A percentile compares a stretch with the other conserved stretches of the same genome.
Evolutionary conservation across 1,284 basidiomycete species (phyloP).

Genomic region (Malassezia caprae): DNA sequence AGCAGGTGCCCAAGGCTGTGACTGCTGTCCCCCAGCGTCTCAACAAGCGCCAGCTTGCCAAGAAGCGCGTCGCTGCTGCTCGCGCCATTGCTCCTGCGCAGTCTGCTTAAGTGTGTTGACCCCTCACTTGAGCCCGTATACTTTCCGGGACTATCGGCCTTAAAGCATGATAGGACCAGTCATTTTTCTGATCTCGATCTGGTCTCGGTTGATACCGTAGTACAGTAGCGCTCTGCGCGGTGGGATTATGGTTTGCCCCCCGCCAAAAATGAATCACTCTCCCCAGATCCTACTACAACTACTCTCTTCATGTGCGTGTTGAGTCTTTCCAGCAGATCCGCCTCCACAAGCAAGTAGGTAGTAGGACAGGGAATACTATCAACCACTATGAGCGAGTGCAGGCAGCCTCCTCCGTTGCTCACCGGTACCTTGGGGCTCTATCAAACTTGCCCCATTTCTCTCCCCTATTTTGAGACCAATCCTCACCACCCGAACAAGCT

Average conservation of each 20-base stretch:
- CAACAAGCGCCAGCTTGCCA: constrained; percentile 46
- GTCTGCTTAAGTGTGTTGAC: constrained; percentile 8
- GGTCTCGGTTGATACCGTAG: constrained; percentile 17
- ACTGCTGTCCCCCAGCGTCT: constrained; percentile 26
- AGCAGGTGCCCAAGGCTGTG: constrained; percentile 44
- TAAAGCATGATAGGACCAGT: background rate
- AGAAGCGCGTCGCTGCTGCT: constrained; percentile 36
- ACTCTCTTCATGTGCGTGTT: background rate
- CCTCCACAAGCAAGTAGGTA: background rate
- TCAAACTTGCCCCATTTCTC: constrained; percentile 20
- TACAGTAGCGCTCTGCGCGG: constrained; percentile 13
- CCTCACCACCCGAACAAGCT: constrained; percentile 23
- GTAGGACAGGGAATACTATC: too few species aligned
- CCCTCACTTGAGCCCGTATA: background rate
- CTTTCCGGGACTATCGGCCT: background rate
- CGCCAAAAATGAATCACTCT: constrained; percentile 4
- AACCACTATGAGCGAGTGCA: background rate
- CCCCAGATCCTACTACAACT: background rate
- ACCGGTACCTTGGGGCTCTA: constrained; percentile 25
- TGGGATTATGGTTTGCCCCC: background rate
- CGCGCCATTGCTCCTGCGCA: constrained; percentile 21
- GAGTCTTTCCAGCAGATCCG: background rate
- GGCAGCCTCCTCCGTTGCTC: background rate
- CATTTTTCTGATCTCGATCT: constrained; percentile 1
- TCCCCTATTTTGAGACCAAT: constrained; percentile 33